Percentiles rank a stretch among this genome's conserved stretches.
These are phyloP conservation scores for Podaxis rugospora DNA, from an alignment of 768 basidiomycete genomes.

Conservation along the genomic window DNA sequence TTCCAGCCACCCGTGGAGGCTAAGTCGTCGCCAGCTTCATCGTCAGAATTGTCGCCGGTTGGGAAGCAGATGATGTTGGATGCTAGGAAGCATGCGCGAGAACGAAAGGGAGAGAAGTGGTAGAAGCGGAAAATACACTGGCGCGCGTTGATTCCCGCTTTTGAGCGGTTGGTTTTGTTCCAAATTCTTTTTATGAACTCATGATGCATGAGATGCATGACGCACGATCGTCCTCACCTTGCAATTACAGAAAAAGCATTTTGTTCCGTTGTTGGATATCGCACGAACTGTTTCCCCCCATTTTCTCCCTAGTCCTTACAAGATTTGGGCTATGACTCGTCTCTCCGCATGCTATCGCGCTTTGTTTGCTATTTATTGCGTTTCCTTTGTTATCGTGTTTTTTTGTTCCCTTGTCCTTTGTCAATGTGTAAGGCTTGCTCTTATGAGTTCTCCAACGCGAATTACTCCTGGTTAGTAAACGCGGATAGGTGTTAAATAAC, in stretches of 20 bases:
- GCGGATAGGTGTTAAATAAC: too few species aligned
- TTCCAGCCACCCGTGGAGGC: conserved; percentile 43
- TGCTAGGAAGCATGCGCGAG: conserved; percentile 42
- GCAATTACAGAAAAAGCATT: neutral
- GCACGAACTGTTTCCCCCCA: neutral
- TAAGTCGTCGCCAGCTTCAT: conserved; percentile 60
- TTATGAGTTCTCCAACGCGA: too few species aligned
- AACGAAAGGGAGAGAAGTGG: conserved; percentile 17
- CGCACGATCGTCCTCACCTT: neutral
- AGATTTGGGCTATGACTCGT: neutral
- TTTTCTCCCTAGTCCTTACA: neutral
- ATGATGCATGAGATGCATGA: neutral
- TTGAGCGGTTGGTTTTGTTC: neutral
- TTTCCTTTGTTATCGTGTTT: neutral
- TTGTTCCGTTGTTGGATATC: neutral
- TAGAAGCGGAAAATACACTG: neutral
- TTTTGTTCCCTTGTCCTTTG: neutral
- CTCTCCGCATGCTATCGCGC: conserved; percentile 5
- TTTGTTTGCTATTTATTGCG: neutral
- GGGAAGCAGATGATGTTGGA: conserved; percentile 66
- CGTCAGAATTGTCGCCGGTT: conserved; percentile 69
- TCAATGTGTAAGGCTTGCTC: neutral
- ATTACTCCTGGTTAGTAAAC: too few species aligned
- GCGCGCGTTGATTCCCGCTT: neutral
- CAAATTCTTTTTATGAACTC: conserved; percentile 2